A percentile compares a stretch with the other conserved stretches of the same genome.
Conservation (phyloP, 2,329 filamentous ascomycete genomes). For the Diaporthe citriasiana region DNA sequence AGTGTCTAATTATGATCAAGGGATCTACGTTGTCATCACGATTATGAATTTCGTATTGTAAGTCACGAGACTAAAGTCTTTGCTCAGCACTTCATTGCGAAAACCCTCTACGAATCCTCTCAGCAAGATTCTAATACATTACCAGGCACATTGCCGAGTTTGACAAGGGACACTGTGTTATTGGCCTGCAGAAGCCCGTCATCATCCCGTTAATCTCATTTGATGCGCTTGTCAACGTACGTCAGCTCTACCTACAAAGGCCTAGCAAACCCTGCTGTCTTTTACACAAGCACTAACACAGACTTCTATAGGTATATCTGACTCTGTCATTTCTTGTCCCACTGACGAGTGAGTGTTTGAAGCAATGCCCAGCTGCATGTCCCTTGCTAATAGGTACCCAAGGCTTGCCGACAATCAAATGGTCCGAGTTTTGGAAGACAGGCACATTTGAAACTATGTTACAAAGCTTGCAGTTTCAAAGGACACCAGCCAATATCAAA, state of each 20-base stretch:
- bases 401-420: slow-evolving; percentile 29
- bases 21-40: background rate
- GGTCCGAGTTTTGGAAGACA: slow-evolving; percentile 6
- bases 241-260: background rate
- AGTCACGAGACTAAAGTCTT: background rate
- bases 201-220: slow-evolving; percentile 13
- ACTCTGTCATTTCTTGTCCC: slow-evolving; percentile 17
- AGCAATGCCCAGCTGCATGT: background rate
- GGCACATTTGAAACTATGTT: slow-evolving; percentile 11
- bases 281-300: background rate
- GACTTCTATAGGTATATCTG: background rate
- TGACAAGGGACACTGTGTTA: slow-evolving; percentile 20
- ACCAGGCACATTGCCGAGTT: slow-evolving; percentile 20
- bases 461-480: slow-evolving; percentile 4
- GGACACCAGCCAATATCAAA: slow-evolving; percentile 18
- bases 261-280: background rate
- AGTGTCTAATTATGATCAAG: background rate
- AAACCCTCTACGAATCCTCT: no score
- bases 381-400: background rate
- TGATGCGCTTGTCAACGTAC: slow-evolving; percentile 23
- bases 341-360: background rate
- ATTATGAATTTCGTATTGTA: slow-evolving; percentile 18
- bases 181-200: slow-evolving; percentile 27
- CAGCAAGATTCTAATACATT: background rate
- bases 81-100: background rate